phyloP scores from a whole-genome alignment of 352 stramenopile genomes.

The Globisporangium iwayamae region DNA sequence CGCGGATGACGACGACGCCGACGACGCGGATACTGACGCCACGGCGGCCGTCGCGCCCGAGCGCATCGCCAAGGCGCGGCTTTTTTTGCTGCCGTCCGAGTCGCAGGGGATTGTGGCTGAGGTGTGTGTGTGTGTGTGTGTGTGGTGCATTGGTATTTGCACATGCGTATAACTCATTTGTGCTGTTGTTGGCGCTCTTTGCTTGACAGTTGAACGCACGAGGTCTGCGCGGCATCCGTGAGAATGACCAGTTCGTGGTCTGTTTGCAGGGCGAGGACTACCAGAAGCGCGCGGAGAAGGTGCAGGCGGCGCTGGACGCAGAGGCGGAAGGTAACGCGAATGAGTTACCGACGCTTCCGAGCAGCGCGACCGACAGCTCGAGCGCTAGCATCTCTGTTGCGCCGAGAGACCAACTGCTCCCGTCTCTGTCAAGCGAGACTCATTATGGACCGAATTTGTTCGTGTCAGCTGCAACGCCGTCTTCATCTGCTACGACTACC shows the following conservation, averaged over 20 bases:
- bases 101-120: constrained; percentile 57
- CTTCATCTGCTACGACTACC: neutral
- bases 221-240: constrained; percentile 65
- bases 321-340: neutral
- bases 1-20: constrained; percentile 39
- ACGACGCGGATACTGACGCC: constrained; percentile 21
- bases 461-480: neutral
- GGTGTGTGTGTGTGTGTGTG: constrained; percentile 17
- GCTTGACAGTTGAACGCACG: constrained; percentile 55
- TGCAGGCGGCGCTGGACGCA: neutral
- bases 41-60: constrained; percentile 6
- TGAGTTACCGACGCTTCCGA: neutral
- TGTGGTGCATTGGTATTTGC: neutral
- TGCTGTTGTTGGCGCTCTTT: neutral
- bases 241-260: constrained; percentile 76
- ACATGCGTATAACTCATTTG: neutral
- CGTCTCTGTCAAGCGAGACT: constrained; percentile 8
- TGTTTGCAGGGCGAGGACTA: constrained; percentile 73
- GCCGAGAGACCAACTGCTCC: neutral
- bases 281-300: constrained; percentile 28
- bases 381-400: constrained; percentile 1
- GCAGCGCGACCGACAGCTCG: neutral
- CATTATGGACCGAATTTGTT: constrained; percentile 18
- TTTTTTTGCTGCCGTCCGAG: constrained; percentile 65
- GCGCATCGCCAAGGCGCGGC: constrained; percentile 37